Percentiles rank a stretch among this genome's conserved stretches.
Evolutionary conservation across 2,329 filamentous ascomycete species (phyloP).

Genomic region (Fusarium scirpi): DNA sequence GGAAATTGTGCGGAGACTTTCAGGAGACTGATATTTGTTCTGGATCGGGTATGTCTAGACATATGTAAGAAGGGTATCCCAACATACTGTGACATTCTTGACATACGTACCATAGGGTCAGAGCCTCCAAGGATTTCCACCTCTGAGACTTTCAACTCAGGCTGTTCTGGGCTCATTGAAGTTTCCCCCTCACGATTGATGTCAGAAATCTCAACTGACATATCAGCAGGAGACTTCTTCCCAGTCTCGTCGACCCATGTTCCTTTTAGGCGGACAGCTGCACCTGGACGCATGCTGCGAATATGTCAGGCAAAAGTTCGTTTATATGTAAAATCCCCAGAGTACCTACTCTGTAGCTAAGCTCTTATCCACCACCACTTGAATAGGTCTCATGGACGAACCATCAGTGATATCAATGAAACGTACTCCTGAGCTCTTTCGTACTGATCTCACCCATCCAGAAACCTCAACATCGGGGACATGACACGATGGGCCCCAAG

Average conservation of each 20-base stretch:
- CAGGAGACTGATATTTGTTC: conserved; percentile 92
- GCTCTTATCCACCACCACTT: conserved; percentile 80
- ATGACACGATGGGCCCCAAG: conserved; percentile 60
- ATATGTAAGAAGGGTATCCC: conserved; percentile 10
- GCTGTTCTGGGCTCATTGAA: conserved; percentile 8
- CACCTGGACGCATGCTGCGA: conserved; percentile 80
- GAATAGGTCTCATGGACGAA: conserved; percentile 80
- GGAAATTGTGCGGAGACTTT: conserved; percentile 88
- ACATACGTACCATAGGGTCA: conserved; percentile 76
- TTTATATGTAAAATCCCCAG: conserved; percentile 1
- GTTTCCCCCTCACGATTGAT: conserved; percentile 4
- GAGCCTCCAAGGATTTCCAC: conserved; percentile 80
- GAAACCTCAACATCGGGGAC: conserved; percentile 70
- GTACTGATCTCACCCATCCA: conserved; percentile 85
- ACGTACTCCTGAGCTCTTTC: conserved; percentile 84
- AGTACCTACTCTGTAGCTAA: conserved; percentile 76
- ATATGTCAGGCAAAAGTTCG: conserved; percentile 45
- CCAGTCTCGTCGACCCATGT: conserved; percentile 67
- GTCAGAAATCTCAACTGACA: background rate
- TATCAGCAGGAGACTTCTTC: conserved; percentile 4
- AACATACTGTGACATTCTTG: background rate
- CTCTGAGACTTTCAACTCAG: conserved; percentile 79
- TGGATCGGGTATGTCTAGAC: conserved; percentile 88
- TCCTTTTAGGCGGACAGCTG: conserved; percentile 82
- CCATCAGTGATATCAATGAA: conserved; percentile 92